These are phyloP conservation scores for Diplodia seriata DNA, from an alignment of 2,329 filamentous ascomycete genomes.

Conservation along the genomic window DNA sequence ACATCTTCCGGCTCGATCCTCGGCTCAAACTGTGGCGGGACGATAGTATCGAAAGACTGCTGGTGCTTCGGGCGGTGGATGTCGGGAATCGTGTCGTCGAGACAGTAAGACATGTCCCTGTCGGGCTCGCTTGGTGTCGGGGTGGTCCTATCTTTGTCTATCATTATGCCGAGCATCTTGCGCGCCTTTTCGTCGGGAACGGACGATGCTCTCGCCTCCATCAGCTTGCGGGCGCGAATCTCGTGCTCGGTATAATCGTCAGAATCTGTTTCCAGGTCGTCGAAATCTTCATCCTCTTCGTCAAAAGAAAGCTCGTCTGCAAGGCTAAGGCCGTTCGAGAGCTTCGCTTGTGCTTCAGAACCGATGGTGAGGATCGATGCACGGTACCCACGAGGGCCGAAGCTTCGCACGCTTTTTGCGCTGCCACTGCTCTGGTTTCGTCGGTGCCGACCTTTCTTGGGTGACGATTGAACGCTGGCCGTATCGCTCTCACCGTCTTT, in stretches of 20 bases:
- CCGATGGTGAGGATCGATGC: conserved; percentile 73
- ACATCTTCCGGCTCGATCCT: not conserved
- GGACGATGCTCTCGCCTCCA: conserved; percentile 52
- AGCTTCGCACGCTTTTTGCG: conserved; percentile 60
- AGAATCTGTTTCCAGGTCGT: conserved; percentile 67
- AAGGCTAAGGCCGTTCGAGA: conserved; percentile 72
- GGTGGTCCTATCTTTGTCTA: conserved; percentile 10
- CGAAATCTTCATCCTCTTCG: conserved; percentile 65
- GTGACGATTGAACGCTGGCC: conserved; percentile 62
- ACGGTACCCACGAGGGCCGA: conserved; percentile 61
- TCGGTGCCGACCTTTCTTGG: conserved; percentile 62
- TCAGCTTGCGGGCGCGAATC: conserved; percentile 47
- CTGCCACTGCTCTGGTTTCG: conserved; percentile 49
- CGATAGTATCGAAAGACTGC: conserved; percentile 19
- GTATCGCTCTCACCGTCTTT: conserved; percentile 73
- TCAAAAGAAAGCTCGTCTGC: conserved; percentile 92
- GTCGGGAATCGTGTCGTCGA: conserved; percentile 11
- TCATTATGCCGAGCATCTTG: conserved; percentile 52
- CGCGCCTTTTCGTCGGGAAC: conserved; percentile 55
- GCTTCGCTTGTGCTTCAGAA: conserved; percentile 60
- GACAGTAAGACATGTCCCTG: conserved; percentile 37
- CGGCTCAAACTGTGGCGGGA: not conserved
- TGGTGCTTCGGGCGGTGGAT: conserved; percentile 8
- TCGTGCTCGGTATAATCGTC: conserved; percentile 62
- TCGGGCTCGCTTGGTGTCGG: conserved; percentile 18